Evolutionary conservation across 495 filamentous ascomycete genomes (phyloP).

Genomic region (Alectoria sarmentosa): DNA sequence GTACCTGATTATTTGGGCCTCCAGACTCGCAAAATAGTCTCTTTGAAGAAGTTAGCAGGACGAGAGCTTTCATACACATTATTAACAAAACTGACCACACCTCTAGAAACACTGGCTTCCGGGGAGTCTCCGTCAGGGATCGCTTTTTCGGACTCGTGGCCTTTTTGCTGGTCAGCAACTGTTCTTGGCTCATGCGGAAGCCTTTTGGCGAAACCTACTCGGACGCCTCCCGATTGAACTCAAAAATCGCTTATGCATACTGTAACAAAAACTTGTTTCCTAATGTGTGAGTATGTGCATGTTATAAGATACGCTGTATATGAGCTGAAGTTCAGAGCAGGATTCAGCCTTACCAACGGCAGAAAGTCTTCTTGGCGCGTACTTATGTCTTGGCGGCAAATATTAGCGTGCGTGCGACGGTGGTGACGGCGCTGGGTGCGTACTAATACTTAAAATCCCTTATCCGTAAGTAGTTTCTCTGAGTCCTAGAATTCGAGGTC

Average conservation of each 20-base stretch:
- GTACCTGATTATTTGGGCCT: conserved; percentile 54
- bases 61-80: conserved; percentile 13
- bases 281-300: background rate
- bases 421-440: too few species aligned
- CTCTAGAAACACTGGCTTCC: conserved; percentile 40
- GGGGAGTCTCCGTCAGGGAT: conserved; percentile 37
- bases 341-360: conserved; percentile 3
- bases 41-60: conserved; percentile 31
- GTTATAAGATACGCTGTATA: background rate
- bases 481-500: too few species aligned
- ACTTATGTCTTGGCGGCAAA: background rate
- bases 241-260: conserved; percentile 25
- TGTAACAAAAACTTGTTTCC: background rate
- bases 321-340: background rate
- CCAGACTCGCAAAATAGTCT: conserved; percentile 74
- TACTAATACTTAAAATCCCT: too few species aligned
- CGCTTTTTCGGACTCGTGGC: conserved; percentile 21
- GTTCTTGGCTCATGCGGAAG: background rate
- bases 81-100: conserved; percentile 39
- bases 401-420: background rate
- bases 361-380: background rate
- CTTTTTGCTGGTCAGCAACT: conserved; percentile 10
- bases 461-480: too few species aligned
- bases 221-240: conserved; percentile 23
- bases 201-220: conserved; percentile 13